Base-by-base conservation (phyloP, 805 yeast genomes). In the Yarrowia osloensis region DNA sequence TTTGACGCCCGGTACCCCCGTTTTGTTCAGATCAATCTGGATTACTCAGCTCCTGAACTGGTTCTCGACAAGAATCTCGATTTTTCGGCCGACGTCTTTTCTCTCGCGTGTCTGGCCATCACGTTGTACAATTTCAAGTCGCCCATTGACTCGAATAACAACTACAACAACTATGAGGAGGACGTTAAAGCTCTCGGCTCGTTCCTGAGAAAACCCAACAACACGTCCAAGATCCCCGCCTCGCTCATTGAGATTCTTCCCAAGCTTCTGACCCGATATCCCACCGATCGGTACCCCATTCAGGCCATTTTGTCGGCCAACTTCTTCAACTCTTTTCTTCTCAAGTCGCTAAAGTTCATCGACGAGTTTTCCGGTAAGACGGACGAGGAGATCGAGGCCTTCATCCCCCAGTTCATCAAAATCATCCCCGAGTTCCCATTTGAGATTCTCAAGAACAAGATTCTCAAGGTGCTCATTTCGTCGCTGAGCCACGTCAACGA, bases 31-130 rank as follows among this genome's bases (percentile, higher is more conserved):
- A 76, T 90, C 21, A 87, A 89, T 70, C 81, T 89, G 70, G 87
- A 89, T 74, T 95, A 83, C 75, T 78, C 90, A 0, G 95, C 97
- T 0, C 99, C 99, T 0, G 97, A 92, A 73, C 78, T 94, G 37
- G 80, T 93, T 0, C 72, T 88, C 7, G 91, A 90, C 68, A 84
- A 84, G 66, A 81, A 83, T 24, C 79, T 91, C 3, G 86, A 85
- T 37, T 84, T 85, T 37, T 85, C 86, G 21, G 87, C 89, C 73
- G 99, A 95, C 74, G 83, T 90, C 40, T 95, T 93, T 81, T 86
- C 97, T 0, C 73, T 95, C 12, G 98, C 96, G 0, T 82, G 90
- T 71, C 74, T 95, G 67, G 86, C 92, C 2, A 88, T 83, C 74
- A 87, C 85, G 70, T 76, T 93, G 3, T 93, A 90, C 76, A 69